Evolutionary conservation across 2,329 filamentous ascomycete species (phyloP).

Genomic region (Tolypocladium cylindrosporum): DNA sequence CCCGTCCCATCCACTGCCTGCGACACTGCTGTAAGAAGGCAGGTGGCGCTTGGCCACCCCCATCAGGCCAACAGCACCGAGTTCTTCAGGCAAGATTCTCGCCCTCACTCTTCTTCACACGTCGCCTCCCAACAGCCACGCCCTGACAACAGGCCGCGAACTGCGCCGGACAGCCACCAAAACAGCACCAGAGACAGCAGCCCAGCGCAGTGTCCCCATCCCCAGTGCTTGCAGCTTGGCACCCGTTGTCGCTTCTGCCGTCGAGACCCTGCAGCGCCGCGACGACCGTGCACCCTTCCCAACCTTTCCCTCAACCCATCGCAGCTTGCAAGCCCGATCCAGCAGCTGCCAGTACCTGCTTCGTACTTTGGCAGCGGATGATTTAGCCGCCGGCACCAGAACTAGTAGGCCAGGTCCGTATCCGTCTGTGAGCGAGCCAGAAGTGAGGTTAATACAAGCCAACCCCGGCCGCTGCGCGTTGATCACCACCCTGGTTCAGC

Average conservation of each 20-base stretch:
- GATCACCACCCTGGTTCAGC: slow-evolving; percentile 19
- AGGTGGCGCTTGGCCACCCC: neutral
- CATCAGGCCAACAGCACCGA: neutral
- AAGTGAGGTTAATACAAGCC: slow-evolving; percentile 11
- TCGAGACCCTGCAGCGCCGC: neutral
- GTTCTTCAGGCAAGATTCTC: neutral
- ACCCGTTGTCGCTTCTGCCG: neutral
- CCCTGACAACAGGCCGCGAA: neutral
- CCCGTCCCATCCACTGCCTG: neutral
- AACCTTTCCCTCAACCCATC: neutral
- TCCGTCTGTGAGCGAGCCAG: neutral
- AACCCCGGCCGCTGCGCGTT: slow-evolving; percentile 13
- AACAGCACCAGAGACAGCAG: neutral
- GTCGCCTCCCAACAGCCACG: neutral
- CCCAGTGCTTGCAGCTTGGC: neutral
- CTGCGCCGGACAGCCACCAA: neutral
- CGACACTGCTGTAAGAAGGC: neutral
- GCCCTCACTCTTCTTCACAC: neutral
- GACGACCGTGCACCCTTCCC: neutral
- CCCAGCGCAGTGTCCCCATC: neutral
- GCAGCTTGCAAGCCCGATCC: neutral
- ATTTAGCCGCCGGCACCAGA: neutral
- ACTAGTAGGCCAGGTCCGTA: neutral
- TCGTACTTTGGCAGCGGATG: neutral
- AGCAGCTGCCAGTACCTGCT: neutral